Percentiles rank a stretch among this genome's conserved stretches.
Evolutionary conservation across 768 basidiomycete species (phyloP).

Genomic region (Xerocomellus amylosporus): DNA sequence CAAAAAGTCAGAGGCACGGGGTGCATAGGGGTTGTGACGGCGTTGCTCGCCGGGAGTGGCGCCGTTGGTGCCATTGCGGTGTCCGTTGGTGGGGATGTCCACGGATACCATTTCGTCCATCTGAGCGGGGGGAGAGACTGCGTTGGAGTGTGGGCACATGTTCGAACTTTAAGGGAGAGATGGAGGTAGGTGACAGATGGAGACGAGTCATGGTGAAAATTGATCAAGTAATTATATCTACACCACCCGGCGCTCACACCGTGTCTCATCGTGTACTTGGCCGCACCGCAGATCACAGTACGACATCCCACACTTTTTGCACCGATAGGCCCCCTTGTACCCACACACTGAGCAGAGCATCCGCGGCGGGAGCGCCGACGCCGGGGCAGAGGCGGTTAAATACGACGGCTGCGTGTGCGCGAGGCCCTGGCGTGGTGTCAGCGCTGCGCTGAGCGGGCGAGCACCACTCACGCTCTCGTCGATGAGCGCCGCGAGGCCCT

Average conservation of each 20-base stretch:
- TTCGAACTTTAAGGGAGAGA: not conserved
- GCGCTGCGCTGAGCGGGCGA: not conserved
- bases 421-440: conserved; percentile 46
- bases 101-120: conserved; percentile 71
- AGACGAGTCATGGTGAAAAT: conserved; percentile 11
- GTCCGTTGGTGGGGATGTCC: conserved; percentile 41
- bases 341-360: conserved; percentile 84
- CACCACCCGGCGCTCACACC: conserved; percentile 72
- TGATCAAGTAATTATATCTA: conserved; percentile 27
- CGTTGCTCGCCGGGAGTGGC: conserved; percentile 40
- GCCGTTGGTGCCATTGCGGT: conserved; percentile 37
- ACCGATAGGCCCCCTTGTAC: conserved; percentile 78
- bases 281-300: conserved; percentile 77
- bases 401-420: conserved; percentile 61
- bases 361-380: conserved; percentile 62
- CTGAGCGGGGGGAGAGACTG: conserved; percentile 42
- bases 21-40: conserved; percentile 76
- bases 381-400: conserved; percentile 62
- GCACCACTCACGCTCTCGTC: conserved; percentile 72
- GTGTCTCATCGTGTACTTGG: conserved; percentile 70
- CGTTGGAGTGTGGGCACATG: conserved; percentile 56
- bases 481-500: conserved; percentile 67
- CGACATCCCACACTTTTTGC: conserved; percentile 70
- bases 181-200: not conserved
- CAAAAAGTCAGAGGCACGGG: conserved; percentile 88